phyloP scores from a whole-genome alignment of 2,329 filamentous ascomycete species.

The Nemania diffusa region DNA sequence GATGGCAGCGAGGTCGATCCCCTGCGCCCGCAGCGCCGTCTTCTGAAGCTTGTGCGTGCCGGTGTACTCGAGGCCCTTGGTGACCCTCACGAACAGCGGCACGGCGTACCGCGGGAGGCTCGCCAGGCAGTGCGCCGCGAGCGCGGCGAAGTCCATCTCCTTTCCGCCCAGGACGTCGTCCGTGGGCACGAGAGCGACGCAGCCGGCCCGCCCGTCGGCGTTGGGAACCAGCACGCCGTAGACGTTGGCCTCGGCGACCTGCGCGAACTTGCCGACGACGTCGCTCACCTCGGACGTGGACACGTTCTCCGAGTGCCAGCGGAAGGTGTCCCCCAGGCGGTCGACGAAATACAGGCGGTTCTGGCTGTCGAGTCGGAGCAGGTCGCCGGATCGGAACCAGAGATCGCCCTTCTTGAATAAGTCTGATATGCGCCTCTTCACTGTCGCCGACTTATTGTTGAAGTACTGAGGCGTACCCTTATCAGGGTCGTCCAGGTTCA shows the following conservation, averaged over 20 bases:
- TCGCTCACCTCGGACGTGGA: slow-evolving; percentile 58
- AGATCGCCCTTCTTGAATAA: slow-evolving; percentile 74
- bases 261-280: slow-evolving; percentile 52
- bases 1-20: slow-evolving; percentile 55
- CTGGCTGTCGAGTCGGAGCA: slow-evolving; percentile 68
- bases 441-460: slow-evolving; percentile 67
- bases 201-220: slow-evolving; percentile 57
- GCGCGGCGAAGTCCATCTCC: slow-evolving; percentile 47
- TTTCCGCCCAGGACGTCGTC: slow-evolving; percentile 45
- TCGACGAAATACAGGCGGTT: slow-evolving; percentile 76
- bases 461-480: slow-evolving; percentile 71
- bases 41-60: slow-evolving; percentile 59
- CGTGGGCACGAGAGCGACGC: slow-evolving; percentile 54
- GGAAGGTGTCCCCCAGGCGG: slow-evolving; percentile 75
- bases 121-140: slow-evolving; percentile 51
- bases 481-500: slow-evolving; percentile 59
- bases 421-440: slow-evolving; percentile 70
- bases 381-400: slow-evolving; percentile 75
- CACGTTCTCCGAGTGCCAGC: slow-evolving; percentile 67
- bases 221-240: slow-evolving; percentile 57
- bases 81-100: slow-evolving; percentile 56
- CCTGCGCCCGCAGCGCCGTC: slow-evolving; percentile 54
- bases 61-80: slow-evolving; percentile 54
- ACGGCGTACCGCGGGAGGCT: slow-evolving; percentile 58
- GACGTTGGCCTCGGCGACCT: slow-evolving; percentile 56